Evolutionary conservation across 345 rosid genomes (phyloP).

Genomic region (Salix caprea): DNA sequence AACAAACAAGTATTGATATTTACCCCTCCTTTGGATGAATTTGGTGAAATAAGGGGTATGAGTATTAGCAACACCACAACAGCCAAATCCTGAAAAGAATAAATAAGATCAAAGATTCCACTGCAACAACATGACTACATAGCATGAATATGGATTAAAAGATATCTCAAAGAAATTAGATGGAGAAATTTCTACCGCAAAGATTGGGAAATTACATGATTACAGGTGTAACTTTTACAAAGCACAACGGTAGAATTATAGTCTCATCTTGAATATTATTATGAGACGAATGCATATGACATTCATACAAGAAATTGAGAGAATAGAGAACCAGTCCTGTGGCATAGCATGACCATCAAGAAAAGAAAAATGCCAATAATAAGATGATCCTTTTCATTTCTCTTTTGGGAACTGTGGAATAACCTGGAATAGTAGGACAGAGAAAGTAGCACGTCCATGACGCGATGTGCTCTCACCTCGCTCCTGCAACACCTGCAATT

Average conservation of each 20-base stretch:
- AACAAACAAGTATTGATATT: constrained; percentile 20
- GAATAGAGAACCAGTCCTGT: constrained; percentile 13
- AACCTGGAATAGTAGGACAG: constrained; percentile 97
- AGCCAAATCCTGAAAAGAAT: constrained; percentile 80
- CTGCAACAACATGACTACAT: constrained; percentile 7
- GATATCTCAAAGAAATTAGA: not conserved
- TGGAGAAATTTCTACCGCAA: not conserved
- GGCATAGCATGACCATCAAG: not conserved
- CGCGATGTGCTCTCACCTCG: constrained; percentile 98
- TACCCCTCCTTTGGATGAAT: constrained; percentile 99
- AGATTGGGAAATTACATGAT: not conserved
- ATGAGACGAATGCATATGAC: not conserved
- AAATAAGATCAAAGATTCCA: constrained; percentile 6
- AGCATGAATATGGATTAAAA: not conserved
- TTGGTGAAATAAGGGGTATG: constrained; percentile 96
- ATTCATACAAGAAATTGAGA: not conserved
- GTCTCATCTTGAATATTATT: constrained; percentile 6
- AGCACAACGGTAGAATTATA: not conserved
- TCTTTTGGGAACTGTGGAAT: constrained; percentile 7
- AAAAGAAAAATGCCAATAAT: not conserved
- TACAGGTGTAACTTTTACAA: constrained; percentile 5
- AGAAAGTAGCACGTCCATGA: constrained; percentile 99
- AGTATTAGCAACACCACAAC: constrained; percentile 94
- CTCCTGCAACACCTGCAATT: constrained; percentile 88
- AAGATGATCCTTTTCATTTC: not conserved